These are phyloP conservation scores for Stephanodiscus triporus DNA, from an alignment of 108 stramenopile genomes.

Conservation along the genomic window DNA sequence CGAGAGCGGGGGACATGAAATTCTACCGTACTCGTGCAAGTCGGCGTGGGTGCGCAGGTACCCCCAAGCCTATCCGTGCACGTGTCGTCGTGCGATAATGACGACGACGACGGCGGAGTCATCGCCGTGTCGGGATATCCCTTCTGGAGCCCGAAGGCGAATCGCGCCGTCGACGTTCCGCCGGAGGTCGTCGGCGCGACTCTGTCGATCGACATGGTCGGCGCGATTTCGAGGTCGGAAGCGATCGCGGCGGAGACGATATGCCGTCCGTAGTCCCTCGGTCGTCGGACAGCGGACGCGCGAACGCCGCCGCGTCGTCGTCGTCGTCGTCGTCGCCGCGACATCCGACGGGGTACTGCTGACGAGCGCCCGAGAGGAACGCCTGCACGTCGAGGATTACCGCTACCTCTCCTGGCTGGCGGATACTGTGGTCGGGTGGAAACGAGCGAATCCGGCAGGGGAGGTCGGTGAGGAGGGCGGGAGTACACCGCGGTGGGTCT, in stretches of 20 bases:
- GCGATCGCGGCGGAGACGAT: not conserved
- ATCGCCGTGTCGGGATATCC: slow-evolving; percentile 16
- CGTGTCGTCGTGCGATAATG: too few species aligned
- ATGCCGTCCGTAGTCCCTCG: too few species aligned
- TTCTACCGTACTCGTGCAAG: slow-evolving; percentile 24
- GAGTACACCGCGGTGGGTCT: too few species aligned
- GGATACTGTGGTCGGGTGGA: slow-evolving; percentile 2
- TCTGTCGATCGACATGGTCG: not conserved
- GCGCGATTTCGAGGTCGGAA: not conserved
- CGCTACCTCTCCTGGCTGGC: slow-evolving; percentile 19
- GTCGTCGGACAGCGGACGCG: too few species aligned
- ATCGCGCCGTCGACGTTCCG: slow-evolving; percentile 6
- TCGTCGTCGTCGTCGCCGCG: not conserved
- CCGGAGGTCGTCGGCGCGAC: slow-evolving; percentile 23
- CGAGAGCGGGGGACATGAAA: not conserved
- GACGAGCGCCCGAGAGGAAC: slow-evolving; percentile 3
- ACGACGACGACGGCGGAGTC: not conserved
- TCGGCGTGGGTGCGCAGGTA: slow-evolving; percentile 10
- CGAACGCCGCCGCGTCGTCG: too few species aligned
- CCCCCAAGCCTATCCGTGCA: slow-evolving; percentile 18
- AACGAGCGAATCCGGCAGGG: not conserved
- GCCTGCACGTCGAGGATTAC: slow-evolving; percentile 19
- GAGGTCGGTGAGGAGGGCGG: not conserved
- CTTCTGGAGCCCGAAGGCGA: slow-evolving; percentile 5
- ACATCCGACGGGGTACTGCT: not conserved